Conservation (phyloP, 164 flowering plant species). For the Saururus chinensis region DNA sequence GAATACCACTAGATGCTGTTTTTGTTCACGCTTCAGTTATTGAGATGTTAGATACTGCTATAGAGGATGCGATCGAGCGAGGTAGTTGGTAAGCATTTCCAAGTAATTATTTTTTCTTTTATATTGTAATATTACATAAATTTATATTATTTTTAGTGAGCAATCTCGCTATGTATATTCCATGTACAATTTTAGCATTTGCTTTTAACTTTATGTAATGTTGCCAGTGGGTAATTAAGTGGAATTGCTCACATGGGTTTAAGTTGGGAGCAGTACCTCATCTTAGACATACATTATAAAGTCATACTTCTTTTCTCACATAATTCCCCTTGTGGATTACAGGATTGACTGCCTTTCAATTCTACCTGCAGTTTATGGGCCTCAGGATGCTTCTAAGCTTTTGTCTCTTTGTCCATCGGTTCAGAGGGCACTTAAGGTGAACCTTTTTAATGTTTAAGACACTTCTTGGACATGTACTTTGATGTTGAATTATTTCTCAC, state of each 20-base stretch:
- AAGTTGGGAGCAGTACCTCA: background rate
- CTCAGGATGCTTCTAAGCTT: slow-evolving; percentile 79
- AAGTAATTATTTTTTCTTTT: slow-evolving; percentile 1
- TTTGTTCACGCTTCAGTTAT: slow-evolving; percentile 77
- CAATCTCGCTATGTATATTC: background rate
- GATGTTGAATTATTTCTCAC: slow-evolving; percentile 4
- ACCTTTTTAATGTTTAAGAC: background rate
- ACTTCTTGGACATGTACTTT: background rate
- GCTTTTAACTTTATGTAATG: background rate
- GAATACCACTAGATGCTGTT: slow-evolving; percentile 56
- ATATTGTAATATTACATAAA: too few species aligned
- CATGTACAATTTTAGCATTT: background rate
- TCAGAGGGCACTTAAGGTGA: slow-evolving; percentile 69
- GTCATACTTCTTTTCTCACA: background rate
- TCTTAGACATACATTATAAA: background rate
- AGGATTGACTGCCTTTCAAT: slow-evolving; percentile 89
- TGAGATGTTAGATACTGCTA: slow-evolving; percentile 85
- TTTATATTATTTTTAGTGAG: too few species aligned
- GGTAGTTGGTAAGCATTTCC: slow-evolving; percentile 60
- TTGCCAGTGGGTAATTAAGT: background rate
- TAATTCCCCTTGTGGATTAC: slow-evolving; percentile 18
- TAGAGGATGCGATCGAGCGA: slow-evolving; percentile 78
- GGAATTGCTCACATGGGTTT: background rate
- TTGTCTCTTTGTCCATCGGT: slow-evolving; percentile 68
- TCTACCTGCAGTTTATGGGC: slow-evolving; percentile 59